Percentiles rank a stretch among this genome's conserved stretches.
Evolutionary conservation across 1,284 basidiomycete genomes (phyloP).

Genomic region (Cryptococcus maquisensis): DNA sequence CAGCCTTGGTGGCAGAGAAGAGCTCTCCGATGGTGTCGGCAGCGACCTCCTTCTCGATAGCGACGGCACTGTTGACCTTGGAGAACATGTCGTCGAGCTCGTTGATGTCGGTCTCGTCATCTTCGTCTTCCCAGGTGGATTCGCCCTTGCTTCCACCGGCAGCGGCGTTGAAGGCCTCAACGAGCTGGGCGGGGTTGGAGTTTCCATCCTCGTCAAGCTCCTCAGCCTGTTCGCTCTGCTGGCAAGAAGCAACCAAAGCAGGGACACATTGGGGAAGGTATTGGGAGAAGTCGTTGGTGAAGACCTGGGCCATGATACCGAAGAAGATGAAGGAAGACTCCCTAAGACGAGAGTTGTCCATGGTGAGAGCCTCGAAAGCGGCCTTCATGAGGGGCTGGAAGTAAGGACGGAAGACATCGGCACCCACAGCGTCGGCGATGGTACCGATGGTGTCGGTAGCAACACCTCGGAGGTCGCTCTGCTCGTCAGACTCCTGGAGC

Average conservation of each 20-base stretch:
- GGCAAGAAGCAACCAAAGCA: conserved; percentile 75
- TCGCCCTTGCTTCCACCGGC: conserved; percentile 59
- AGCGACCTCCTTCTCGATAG: conserved; percentile 99
- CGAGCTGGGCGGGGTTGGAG: conserved; percentile 35
- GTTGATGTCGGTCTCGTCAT: conserved; percentile 74
- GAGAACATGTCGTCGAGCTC: conserved; percentile 66
- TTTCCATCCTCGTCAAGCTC: conserved; percentile 57
- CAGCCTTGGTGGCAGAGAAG: conserved; percentile 73
- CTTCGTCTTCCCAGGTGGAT: conserved; percentile 58
- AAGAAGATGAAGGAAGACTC: conserved; percentile 99
- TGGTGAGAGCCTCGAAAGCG: conserved; percentile 83
- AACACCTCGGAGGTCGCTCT: conserved; percentile 86
- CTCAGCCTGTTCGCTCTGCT: conserved; percentile 60
- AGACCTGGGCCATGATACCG: conserved; percentile 94
- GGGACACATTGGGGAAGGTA: conserved; percentile 87
- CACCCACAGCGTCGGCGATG: conserved; percentile 94
- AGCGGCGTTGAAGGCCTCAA: conserved; percentile 60
- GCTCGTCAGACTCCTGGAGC: conserved; percentile 68
- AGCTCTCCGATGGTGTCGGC: conserved; percentile 93
- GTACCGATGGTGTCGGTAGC: conserved; percentile 98
- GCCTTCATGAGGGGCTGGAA: conserved; percentile 94
- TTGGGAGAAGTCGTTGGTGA: conserved; percentile 85
- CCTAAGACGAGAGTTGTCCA: conserved; percentile 77
- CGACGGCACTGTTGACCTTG: conserved; percentile 87
- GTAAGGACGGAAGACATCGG: conserved; percentile 91